These are phyloP conservation scores for Blakeslea trispora DNA, from an alignment of 371 early-diverging fungal genomes.

Conservation along the genomic window DNA sequence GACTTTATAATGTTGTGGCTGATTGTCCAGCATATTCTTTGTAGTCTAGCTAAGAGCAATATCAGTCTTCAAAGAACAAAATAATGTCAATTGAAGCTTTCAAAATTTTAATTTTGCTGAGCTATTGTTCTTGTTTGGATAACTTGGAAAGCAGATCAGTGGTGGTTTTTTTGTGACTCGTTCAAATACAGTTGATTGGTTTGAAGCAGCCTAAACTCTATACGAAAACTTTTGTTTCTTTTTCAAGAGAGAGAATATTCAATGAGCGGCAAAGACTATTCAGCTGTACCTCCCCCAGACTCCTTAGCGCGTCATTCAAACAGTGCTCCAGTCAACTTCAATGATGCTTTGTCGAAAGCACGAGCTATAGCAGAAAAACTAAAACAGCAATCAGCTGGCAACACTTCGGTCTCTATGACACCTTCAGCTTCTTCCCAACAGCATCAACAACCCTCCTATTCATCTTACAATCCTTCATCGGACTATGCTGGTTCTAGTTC, in stretches of 20 bases:
- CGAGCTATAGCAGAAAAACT: slow-evolving; percentile 85
- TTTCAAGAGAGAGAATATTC: background rate
- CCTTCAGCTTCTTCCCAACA: slow-evolving; percentile 16
- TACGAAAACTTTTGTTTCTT: background rate
- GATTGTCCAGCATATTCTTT: too few species aligned
- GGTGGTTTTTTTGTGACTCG: too few species aligned
- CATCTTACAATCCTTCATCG: too few species aligned
- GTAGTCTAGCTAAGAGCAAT: too few species aligned
- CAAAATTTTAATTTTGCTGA: too few species aligned
- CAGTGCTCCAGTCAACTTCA: slow-evolving; percentile 56
- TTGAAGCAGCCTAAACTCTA: background rate
- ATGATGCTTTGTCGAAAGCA: slow-evolving; percentile 77
- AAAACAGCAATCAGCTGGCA: slow-evolving; percentile 46
- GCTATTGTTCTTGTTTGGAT: too few species aligned
- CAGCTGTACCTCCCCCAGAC: slow-evolving; percentile 48
- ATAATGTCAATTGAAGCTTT: too few species aligned
- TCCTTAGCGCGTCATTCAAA: slow-evolving; percentile 29
- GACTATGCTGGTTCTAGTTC: too few species aligned
- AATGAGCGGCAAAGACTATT: slow-evolving; percentile 37
- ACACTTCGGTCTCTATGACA: slow-evolving; percentile 8
- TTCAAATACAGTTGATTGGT: background rate
- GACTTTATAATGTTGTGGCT: too few species aligned
- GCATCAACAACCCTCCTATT: slow-evolving; percentile 12
- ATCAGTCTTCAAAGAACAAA: too few species aligned
- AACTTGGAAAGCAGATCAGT: too few species aligned